Conservation (phyloP, 768 basidiomycete species). For the Boletus speciosus region DNA sequence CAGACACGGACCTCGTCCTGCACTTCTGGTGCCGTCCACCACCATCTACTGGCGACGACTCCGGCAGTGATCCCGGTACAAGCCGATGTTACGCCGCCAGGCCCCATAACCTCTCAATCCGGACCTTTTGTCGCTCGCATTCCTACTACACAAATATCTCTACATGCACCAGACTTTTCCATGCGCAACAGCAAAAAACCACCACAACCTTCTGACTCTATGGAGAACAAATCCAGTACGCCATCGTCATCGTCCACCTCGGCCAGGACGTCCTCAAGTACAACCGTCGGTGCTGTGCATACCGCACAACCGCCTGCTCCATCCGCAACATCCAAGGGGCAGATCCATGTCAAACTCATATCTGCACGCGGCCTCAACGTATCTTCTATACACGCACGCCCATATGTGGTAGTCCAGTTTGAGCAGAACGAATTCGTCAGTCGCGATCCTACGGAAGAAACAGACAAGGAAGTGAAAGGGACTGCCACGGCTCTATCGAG, state of each 20-base stretch:
- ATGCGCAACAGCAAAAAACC: conserved; percentile 60
- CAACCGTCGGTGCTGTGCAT: conserved; percentile 13
- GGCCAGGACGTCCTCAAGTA: conserved; percentile 32
- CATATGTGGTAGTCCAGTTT: conserved; percentile 96
- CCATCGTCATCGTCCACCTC: conserved; percentile 43
- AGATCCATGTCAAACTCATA: conserved; percentile 95
- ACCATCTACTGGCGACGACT: conserved; percentile 29
- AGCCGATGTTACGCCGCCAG: conserved; percentile 41
- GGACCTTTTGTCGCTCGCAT: conserved; percentile 47
- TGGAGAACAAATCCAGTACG: conserved; percentile 37
- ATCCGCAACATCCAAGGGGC: conserved; percentile 52
- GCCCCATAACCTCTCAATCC: conserved; percentile 44
- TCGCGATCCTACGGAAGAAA: conserved; percentile 81
- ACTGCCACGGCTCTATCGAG: conserved; percentile 56
- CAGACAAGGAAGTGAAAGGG: conserved; percentile 87
- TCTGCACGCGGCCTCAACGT: conserved; percentile 83
- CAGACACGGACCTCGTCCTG: conserved; percentile 14
- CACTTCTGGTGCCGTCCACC: conserved; percentile 20
- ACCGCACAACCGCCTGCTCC: conserved; percentile 27
- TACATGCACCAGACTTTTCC: conserved; percentile 83
- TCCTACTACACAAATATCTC: conserved; percentile 63
- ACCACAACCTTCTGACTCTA: conserved; percentile 27
- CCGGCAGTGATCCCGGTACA: conserved; percentile 23
- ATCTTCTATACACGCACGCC: conserved; percentile 57
- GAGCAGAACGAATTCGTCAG: conserved; percentile 99